Conservation (phyloP, 768 basidiomycete genomes). For the Gymnopilus dilepis region DNA sequence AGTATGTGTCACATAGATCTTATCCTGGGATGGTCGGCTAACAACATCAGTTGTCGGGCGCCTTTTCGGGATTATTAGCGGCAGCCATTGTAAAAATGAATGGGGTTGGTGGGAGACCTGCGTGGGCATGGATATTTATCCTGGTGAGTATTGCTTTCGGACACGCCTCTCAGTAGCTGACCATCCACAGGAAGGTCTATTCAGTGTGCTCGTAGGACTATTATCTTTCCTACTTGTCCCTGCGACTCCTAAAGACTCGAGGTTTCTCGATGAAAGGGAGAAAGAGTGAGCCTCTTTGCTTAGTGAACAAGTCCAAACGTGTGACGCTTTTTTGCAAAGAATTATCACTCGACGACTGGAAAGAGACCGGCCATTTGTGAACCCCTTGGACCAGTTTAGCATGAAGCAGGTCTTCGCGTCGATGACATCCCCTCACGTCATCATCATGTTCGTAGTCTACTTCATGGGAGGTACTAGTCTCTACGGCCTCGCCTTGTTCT, state of each 20-base stretch:
- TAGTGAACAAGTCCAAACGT: neutral
- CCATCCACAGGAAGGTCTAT: conserved; percentile 44
- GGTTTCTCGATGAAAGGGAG: conserved; percentile 34
- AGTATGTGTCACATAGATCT: conserved; percentile 19
- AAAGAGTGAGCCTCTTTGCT: conserved; percentile 32
- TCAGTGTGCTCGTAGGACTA: conserved; percentile 54
- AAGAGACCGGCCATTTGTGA: conserved; percentile 37
- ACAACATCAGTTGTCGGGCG: conserved; percentile 49
- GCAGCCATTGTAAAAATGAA: conserved; percentile 62
- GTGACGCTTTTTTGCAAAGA: neutral
- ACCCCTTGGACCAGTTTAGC: conserved; percentile 36
- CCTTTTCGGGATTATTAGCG: conserved; percentile 70
- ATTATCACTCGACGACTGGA: conserved; percentile 35
- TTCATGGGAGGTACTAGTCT: conserved; percentile 43
- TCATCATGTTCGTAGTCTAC: conserved; percentile 38
- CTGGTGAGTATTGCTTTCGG: conserved; percentile 34
- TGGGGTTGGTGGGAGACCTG: conserved; percentile 52
- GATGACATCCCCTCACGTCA: conserved; percentile 38
- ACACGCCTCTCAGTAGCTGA: neutral
- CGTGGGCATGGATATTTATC: conserved; percentile 71
- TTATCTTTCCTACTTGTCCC: conserved; percentile 45
- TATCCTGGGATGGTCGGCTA: neutral
- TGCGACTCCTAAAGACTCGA: conserved; percentile 37
- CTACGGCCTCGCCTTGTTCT: conserved; percentile 41
- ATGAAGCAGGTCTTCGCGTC: conserved; percentile 35